phyloP scores from a whole-genome alignment of 768 basidiomycete species.

The Daedaleopsis sinensis region DNA sequence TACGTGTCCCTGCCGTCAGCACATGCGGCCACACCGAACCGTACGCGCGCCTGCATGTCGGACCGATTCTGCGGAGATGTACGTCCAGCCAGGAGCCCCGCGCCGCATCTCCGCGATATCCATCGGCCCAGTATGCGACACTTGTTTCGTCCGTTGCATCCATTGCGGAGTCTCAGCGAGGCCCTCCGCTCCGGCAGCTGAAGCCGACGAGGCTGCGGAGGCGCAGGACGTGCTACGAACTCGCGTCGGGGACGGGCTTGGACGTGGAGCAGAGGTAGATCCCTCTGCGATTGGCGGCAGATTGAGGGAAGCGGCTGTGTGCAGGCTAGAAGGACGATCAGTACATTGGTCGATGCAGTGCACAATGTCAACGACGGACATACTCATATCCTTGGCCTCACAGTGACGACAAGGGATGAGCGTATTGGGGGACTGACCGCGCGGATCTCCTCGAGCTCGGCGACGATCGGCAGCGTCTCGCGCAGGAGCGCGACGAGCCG shows the following conservation, averaged over 20 bases:
- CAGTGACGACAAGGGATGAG: background rate
- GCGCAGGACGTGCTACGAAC: background rate
- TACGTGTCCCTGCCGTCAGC: no score
- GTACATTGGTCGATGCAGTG: background rate
- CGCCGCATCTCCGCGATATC: background rate
- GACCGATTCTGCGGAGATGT: constrained; percentile 12
- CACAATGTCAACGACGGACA: background rate
- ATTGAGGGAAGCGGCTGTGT: background rate
- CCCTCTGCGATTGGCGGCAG: no score
- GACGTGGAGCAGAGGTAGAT: background rate
- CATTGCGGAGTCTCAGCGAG: constrained; percentile 10
- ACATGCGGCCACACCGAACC: constrained; percentile 6
- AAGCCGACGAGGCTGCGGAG: constrained; percentile 2
- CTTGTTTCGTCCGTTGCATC: background rate
- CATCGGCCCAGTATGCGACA: background rate
- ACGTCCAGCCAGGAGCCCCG: constrained; percentile 4
- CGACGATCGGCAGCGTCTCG: constrained; percentile 77
- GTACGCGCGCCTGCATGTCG: constrained; percentile 11
- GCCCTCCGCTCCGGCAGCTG: background rate
- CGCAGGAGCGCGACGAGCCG: constrained; percentile 69
- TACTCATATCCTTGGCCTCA: background rate
- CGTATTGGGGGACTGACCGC: constrained; percentile 16
- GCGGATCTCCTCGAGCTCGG: constrained; percentile 63
- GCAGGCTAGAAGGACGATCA: background rate
- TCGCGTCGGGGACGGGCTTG: background rate